Conservation (phyloP, 257 asterid species). For the Leonotis leonurus region DNA sequence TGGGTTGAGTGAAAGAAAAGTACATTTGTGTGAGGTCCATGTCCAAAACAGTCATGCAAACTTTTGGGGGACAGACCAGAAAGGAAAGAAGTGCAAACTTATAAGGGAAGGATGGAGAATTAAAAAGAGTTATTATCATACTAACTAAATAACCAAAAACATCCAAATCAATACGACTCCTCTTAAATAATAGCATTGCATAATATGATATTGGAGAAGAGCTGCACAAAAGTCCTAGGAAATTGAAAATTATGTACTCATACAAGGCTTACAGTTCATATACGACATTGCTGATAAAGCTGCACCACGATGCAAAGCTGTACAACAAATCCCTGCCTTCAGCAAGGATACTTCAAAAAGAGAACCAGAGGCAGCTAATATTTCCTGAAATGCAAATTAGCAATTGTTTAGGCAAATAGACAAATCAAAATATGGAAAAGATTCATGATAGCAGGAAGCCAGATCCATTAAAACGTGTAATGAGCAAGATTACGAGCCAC, state of each 20-base stretch:
- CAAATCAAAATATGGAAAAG: constrained; percentile 5
- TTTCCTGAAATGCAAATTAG: constrained; percentile 49
- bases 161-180: not conserved
- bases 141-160: constrained; percentile 3
- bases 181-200: not conserved
- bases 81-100: no score
- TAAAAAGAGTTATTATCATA: not conserved
- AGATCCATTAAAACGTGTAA: constrained; percentile 4
- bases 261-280: constrained; percentile 57
- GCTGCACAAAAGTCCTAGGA: not conserved
- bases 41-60: no score
- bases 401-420: no score
- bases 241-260: constrained; percentile 2
- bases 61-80: no score
- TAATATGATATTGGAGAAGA: not conserved
- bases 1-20: no score
- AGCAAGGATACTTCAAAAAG: constrained; percentile 73
- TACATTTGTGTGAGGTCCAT: no score
- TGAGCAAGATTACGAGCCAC: constrained; percentile 31
- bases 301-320: constrained; percentile 95
- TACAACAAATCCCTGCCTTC: constrained; percentile 85
- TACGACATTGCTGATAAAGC: constrained; percentile 86
- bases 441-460: not conserved
- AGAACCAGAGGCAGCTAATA: constrained; percentile 68
- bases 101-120: no score